A percentile compares a stretch with the other conserved stretches of the same genome.
Evolutionary conservation across 2,329 filamentous ascomycete species (phyloP).

Genomic region (Dactylonectria macrodidyma): DNA sequence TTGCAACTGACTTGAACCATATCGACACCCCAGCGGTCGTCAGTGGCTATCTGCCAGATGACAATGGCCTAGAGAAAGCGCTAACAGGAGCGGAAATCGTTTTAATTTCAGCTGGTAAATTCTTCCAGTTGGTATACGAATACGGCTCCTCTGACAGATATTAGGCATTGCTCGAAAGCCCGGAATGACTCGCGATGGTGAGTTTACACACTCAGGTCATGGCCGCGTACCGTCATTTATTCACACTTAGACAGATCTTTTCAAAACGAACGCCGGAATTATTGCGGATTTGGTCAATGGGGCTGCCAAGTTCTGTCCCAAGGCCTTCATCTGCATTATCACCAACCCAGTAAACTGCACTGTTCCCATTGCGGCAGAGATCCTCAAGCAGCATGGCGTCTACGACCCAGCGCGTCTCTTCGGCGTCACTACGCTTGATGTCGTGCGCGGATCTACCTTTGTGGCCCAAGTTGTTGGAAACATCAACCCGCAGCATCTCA

Average conservation of each 20-base stretch:
- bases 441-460: conserved; percentile 83
- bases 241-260: conserved; percentile 50
- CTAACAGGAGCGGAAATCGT: neutral
- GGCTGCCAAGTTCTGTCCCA: conserved; percentile 76
- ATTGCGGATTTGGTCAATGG: conserved; percentile 84
- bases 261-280: conserved; percentile 88
- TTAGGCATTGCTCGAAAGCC: conserved; percentile 82
- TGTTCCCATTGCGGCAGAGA: conserved; percentile 83
- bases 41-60: conserved; percentile 76
- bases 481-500: conserved; percentile 75
- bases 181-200: conserved; percentile 81
- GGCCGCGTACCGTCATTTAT: too few species aligned
- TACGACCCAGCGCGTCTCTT: conserved; percentile 87
- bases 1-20: conserved; percentile 83
- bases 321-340: conserved; percentile 83
- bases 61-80: conserved; percentile 65
- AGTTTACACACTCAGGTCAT: neutral
- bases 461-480: conserved; percentile 69
- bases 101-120: neutral
- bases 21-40: conserved; percentile 86
- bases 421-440: conserved; percentile 85
- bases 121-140: conserved; percentile 36
- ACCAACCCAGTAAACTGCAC: conserved; percentile 88
- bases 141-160: neutral
- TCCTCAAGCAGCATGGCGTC: conserved; percentile 81